Percentiles rank a stretch among this genome's conserved stretches.
These are phyloP conservation scores for Madurella fahalii DNA, from an alignment of 2,329 filamentous ascomycete species.

Conservation along the genomic window DNA sequence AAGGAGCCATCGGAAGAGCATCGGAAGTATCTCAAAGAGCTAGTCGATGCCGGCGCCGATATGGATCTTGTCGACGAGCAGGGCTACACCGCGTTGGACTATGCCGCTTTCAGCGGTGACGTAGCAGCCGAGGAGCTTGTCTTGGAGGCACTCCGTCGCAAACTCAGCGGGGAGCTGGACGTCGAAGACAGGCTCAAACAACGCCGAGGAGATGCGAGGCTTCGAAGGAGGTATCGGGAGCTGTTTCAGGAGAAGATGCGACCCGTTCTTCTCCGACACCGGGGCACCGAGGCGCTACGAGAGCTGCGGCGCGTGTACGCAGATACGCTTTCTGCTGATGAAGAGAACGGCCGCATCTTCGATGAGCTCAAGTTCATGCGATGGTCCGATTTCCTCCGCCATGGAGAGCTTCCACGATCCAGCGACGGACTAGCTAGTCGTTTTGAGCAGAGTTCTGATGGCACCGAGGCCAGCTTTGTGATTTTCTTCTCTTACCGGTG, in stretches of 20 bases:
- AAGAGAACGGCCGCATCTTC: slow-evolving; percentile 18
- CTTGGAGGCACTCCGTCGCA: slow-evolving; percentile 25
- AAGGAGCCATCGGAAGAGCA: slow-evolving; percentile 38
- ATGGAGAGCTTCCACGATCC: slow-evolving; percentile 27
- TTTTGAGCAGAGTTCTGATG: slow-evolving; percentile 1
- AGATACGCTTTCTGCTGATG: slow-evolving; percentile 21
- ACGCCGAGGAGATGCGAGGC: slow-evolving; percentile 23
- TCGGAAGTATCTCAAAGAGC: slow-evolving; percentile 16
- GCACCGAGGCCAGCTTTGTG: not conserved
- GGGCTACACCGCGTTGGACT: slow-evolving; percentile 1
- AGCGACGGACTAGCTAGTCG: slow-evolving; percentile 21
- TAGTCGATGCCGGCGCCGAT: slow-evolving; percentile 9
- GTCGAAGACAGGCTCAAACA: slow-evolving; percentile 3
- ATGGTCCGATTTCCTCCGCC: slow-evolving; percentile 28
- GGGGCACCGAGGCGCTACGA: slow-evolving; percentile 16
- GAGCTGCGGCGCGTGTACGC: slow-evolving; percentile 27
- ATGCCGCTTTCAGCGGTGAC: slow-evolving; percentile 10
- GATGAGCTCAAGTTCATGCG: not conserved
- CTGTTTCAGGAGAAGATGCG: slow-evolving; percentile 36
- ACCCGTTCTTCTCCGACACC: slow-evolving; percentile 28
- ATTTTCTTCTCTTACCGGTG: slow-evolving; percentile 37
- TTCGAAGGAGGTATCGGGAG: slow-evolving; percentile 35
- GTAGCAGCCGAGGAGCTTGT: slow-evolving; percentile 26
- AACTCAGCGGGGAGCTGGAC: not conserved
- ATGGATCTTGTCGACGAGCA: not conserved